Conservation (phyloP, 73 alveolate genomes). For the Paramecium octaurelia region DNA sequence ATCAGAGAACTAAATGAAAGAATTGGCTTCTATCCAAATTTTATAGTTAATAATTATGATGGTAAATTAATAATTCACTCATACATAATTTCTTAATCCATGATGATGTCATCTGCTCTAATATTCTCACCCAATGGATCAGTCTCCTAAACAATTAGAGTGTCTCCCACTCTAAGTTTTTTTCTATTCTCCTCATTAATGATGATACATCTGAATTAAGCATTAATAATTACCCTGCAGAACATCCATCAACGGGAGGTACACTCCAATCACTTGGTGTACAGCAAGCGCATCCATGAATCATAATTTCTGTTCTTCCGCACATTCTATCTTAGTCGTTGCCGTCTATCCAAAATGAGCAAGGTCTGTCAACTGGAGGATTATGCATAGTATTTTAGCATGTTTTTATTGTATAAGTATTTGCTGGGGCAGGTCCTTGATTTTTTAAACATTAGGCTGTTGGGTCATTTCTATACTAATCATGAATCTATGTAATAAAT, state of each 20-base stretch:
- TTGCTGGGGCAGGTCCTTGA: conserved; percentile 69
- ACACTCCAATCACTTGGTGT: conserved; percentile 60
- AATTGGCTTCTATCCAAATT: neutral
- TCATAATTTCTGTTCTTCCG: conserved; percentile 60
- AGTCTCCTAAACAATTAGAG: neutral
- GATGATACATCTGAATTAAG: conserved; percentile 53
- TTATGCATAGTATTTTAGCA: conserved; percentile 65
- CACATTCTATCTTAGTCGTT: conserved; percentile 53
- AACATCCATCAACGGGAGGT: conserved; percentile 69
- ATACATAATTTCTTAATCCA: neutral
- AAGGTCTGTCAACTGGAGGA: conserved; percentile 65
- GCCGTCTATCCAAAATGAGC: conserved; percentile 66
- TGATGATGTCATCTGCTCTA: neutral
- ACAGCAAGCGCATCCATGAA: conserved; percentile 70
- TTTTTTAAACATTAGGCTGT: conserved; percentile 57
- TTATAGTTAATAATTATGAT: neutral
- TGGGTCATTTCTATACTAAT: conserved; percentile 55
- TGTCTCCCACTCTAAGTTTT: conserved; percentile 59
- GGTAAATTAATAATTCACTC: neutral
- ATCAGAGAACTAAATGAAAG: neutral
- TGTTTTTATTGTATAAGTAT: conserved; percentile 38
- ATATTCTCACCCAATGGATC: conserved; percentile 27
- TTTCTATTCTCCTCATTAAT: conserved; percentile 50
- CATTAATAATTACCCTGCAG: conserved; percentile 53
- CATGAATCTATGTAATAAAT: neutral